Percentiles rank a stretch among this genome's conserved stretches.
Conservation (phyloP, 2,329 filamentous ascomycete species). For the Diaporthe nobilis region DNA sequence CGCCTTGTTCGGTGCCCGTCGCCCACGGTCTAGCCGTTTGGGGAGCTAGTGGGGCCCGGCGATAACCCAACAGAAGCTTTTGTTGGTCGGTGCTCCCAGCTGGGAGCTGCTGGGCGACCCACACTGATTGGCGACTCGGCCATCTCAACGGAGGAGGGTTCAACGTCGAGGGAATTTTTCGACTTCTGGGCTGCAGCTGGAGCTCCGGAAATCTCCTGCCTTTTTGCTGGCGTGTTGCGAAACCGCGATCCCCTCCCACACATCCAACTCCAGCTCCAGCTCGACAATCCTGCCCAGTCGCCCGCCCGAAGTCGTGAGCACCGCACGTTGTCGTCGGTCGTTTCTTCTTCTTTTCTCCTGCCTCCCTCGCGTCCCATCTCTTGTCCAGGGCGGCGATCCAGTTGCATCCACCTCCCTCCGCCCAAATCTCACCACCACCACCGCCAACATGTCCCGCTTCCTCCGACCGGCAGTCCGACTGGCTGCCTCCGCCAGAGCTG, state of each 20-base stretch:
- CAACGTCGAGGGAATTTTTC: constrained; percentile 37
- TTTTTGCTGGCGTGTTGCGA: constrained; percentile 36
- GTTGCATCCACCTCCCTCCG: constrained; percentile 36
- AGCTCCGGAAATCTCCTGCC: constrained; percentile 34
- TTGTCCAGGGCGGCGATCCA: constrained; percentile 21
- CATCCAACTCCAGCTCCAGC: constrained; percentile 3
- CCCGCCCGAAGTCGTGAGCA: constrained; percentile 13
- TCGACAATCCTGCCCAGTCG: constrained; percentile 22
- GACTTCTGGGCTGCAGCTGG: constrained; percentile 28
- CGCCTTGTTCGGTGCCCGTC: constrained; percentile 40
- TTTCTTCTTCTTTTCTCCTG: background rate
- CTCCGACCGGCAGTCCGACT: constrained; percentile 60
- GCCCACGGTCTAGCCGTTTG: constrained; percentile 24
- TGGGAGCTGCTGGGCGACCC: constrained; percentile 32
- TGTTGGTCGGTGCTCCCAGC: constrained; percentile 38
- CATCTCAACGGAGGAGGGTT: constrained; percentile 34
- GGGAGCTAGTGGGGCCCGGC: constrained; percentile 29
- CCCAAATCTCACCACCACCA: constrained; percentile 24
- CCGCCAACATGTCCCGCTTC: constrained; percentile 59
- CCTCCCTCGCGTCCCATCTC: background rate
- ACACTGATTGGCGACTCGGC: constrained; percentile 38
- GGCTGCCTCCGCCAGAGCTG: constrained; percentile 54
- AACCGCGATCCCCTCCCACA: constrained; percentile 13
- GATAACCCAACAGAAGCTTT: constrained; percentile 41
- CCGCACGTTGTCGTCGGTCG: constrained; percentile 8